These are phyloP conservation scores for Curvularia sp. DNA, from an alignment of 2,329 filamentous ascomycete species.

Conservation along the genomic window DNA sequence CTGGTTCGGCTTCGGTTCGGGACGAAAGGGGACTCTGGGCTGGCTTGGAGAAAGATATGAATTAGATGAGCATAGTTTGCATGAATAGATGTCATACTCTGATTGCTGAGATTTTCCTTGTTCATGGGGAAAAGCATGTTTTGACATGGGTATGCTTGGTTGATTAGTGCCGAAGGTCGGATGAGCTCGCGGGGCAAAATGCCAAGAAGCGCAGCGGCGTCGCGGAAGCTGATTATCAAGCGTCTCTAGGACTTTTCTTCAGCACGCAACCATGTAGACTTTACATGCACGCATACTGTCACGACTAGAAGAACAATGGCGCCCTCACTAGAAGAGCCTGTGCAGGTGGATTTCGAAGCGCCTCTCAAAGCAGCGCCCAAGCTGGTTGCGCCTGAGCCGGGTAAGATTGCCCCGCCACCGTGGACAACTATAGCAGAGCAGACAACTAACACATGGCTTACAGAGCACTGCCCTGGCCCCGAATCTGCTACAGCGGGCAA, in stretches of 20 bases:
- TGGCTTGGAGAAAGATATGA: neutral
- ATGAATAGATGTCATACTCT: conserved; percentile 22
- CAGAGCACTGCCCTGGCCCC: conserved; percentile 91
- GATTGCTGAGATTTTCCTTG: neutral
- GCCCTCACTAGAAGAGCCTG: conserved; percentile 77
- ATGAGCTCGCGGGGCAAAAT: conserved; percentile 35
- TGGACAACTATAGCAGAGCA: conserved; percentile 50
- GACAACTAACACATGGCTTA: conserved; percentile 4
- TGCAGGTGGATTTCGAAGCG: conserved; percentile 73
- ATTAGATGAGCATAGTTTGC: conserved; percentile 33
- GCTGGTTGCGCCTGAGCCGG: conserved; percentile 90
- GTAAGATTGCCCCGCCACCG: conserved; percentile 49
- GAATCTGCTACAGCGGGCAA: conserved; percentile 73
- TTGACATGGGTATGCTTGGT: neutral
- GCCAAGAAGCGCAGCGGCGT: conserved; percentile 38
- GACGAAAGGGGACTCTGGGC: conserved; percentile 1
- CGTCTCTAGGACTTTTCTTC: conserved; percentile 29
- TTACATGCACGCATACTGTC: conserved; percentile 14
- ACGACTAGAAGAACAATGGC: conserved; percentile 65
- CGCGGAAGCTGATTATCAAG: conserved; percentile 45
- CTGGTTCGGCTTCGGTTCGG: neutral
- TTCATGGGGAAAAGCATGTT: neutral
- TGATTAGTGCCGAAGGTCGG: conserved; percentile 31
- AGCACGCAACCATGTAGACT: conserved; percentile 32
- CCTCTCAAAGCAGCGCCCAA: conserved; percentile 80